A percentile compares a stretch with the other conserved stretches of the same genome.
Conservation (phyloP, 75 land plant genomes). For the Chamaecyparis obtusa region DNA sequence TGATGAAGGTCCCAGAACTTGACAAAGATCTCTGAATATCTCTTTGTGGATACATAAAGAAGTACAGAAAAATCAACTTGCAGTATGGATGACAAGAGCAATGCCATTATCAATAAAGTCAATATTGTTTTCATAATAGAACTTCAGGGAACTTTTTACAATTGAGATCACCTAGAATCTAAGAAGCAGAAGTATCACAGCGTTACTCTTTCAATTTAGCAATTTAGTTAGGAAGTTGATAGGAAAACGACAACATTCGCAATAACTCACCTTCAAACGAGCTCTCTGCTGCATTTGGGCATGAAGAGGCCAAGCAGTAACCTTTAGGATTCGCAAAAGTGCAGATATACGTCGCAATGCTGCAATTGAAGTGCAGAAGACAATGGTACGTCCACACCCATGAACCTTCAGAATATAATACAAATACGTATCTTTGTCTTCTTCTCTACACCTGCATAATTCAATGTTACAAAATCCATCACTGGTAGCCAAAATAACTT, state of each 20-base stretch:
- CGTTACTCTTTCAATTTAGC: not conserved
- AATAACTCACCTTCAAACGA: constrained; percentile 78
- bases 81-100: not conserved
- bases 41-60: not conserved
- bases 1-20: not conserved
- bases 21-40: not conserved
- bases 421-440: constrained; percentile 92
- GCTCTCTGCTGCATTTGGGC: constrained; percentile 98
- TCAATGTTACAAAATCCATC: constrained; percentile 6
- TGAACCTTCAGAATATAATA: constrained; percentile 90
- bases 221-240: not conserved
- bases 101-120: not conserved
- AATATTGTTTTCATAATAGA: not conserved
- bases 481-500: not conserved
- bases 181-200: not conserved
- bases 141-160: not conserved
- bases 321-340: constrained; percentile 53
- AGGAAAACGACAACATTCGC: not conserved
- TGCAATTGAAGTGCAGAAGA: constrained; percentile 96
- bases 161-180: not conserved
- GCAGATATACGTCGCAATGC: constrained; percentile 81
- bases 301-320: constrained; percentile 84
- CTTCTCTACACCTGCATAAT: constrained; percentile 86
- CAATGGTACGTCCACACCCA: constrained; percentile 88
- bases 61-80: not conserved